Conservation (phyloP, 208 protist genomes). For the Trypanosoma melophagium region DNA sequence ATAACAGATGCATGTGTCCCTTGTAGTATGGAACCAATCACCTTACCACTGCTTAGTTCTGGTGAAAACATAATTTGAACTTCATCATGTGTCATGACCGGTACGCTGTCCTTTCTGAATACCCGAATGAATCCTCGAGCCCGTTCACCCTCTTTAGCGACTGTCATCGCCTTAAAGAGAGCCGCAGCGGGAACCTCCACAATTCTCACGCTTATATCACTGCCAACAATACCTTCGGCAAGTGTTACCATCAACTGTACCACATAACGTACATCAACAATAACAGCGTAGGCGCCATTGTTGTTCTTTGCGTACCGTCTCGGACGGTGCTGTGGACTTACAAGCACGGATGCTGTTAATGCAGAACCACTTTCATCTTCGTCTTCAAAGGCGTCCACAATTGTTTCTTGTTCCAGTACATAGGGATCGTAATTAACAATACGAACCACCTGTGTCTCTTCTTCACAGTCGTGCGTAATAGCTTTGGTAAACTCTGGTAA, state of each 20-base stretch:
- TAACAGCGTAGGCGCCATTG: conserved; percentile 77
- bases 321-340: conserved; percentile 32
- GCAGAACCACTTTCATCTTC: conserved; percentile 61
- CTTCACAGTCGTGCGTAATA: conserved; percentile 78
- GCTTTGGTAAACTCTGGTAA: conserved; percentile 75
- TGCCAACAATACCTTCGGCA: conserved; percentile 70
- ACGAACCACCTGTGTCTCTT: conserved; percentile 68
- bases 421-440: conserved; percentile 91
- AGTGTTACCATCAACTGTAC: conserved; percentile 89
- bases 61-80: conserved; percentile 78
- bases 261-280: conserved; percentile 83
- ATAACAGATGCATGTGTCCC: conserved; percentile 73
- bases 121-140: conserved; percentile 79
- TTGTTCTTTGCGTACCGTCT: conserved; percentile 49
- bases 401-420: conserved; percentile 83
- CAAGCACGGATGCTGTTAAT: conserved; percentile 64
- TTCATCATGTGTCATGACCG: conserved; percentile 61
- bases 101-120: conserved; percentile 58
- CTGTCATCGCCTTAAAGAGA: conserved; percentile 86
- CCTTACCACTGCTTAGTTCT: conserved; percentile 83
- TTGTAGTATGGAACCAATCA: conserved; percentile 69
- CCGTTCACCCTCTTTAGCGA: conserved; percentile 60
- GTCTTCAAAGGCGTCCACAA: conserved; percentile 79
- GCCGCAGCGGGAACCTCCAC: conserved; percentile 74
- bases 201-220: conserved; percentile 62